Evolutionary conservation across 164 flowering plant genomes (phyloP), one percentile per base, ranked within the genome.

Genomic region (Houttuynia cordata): DNA sequence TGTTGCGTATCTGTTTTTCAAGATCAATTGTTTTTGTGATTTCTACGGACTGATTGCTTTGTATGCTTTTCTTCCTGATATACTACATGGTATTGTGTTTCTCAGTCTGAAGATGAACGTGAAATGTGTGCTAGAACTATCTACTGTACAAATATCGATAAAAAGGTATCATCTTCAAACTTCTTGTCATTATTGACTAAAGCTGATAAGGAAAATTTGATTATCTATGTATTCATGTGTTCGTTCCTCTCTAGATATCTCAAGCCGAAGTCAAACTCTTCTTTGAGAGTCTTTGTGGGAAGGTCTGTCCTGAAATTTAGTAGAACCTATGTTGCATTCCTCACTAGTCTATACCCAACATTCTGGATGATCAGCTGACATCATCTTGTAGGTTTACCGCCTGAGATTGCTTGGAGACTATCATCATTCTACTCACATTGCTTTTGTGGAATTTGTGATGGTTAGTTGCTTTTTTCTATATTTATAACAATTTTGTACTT

Each of bases 51-150:
- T 21, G 50, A 7, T 15, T 24, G 24, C 15, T 30, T 34, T 47
- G 25, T 52, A 23, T 42, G 37, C 4, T 30, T 42, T 37, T 37
- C 54, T 54, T 40, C 34, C 45, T 60, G 12, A 42, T 10, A 42
- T 34, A 53, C 56, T 47, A 21, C 12, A 45, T 52, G 23, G 15
- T 65, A 12, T 10, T 70, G 30, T 75, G 65, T 37, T 60, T 24
- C 69, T 51, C 70, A 88, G 96, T 71, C 69, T 71, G 92, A 83
- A 72, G 85, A 84, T 81, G 96, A 88, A 57, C 84, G 92, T 8
- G 92, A 88, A 61, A 88, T 88, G 92, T 88, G 96, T 56, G 77
- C 89, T 51, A 78, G 96, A 66, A 88, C 96, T 73, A 80, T 88
- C 40, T 88, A 88, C 55, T 85, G 91, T 68, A 80, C 96, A 63